Conservation (phyloP, 345 rosid genomes). For the Populus nigra region DNA sequence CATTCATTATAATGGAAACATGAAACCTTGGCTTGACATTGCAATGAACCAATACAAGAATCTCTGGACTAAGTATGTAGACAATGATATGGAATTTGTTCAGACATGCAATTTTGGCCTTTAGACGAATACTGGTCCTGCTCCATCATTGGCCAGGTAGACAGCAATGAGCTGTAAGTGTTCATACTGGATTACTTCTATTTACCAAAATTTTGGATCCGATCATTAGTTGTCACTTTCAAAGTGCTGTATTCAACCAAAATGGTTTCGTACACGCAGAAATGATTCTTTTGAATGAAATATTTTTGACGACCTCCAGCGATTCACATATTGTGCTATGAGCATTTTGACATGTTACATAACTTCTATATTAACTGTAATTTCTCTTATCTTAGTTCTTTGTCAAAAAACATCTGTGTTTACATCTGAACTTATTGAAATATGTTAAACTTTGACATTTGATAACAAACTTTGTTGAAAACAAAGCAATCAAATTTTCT, state of each 20-base stretch:
- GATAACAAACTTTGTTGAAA: neutral
- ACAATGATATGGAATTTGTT: constrained; percentile 41
- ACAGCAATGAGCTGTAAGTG: constrained; percentile 27
- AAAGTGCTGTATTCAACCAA: constrained; percentile 25
- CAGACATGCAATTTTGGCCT: constrained; percentile 56
- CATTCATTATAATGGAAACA: constrained; percentile 88
- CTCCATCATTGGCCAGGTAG: constrained; percentile 20
- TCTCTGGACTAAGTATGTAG: constrained; percentile 88
- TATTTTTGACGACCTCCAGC: neutral
- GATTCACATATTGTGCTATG: neutral
- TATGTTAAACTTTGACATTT: neutral
- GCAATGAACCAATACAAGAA: constrained; percentile 85
- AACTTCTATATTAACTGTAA: neutral
- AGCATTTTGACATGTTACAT: neutral
- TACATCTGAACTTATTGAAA: neutral
- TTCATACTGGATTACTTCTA: constrained; percentile 26
- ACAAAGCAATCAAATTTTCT: neutral
- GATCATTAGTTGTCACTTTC: constrained; percentile 21
- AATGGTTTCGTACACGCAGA: constrained; percentile 22
- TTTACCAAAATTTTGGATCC: constrained; percentile 24
- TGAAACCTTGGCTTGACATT: constrained; percentile 97
- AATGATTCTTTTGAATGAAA: constrained; percentile 21
- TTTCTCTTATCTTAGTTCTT: neutral
- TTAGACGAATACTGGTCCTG: constrained; percentile 33
- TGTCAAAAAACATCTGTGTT: neutral